Conservation (phyloP, 805 yeast species). For the Candida arabinofermentans region DNA sequence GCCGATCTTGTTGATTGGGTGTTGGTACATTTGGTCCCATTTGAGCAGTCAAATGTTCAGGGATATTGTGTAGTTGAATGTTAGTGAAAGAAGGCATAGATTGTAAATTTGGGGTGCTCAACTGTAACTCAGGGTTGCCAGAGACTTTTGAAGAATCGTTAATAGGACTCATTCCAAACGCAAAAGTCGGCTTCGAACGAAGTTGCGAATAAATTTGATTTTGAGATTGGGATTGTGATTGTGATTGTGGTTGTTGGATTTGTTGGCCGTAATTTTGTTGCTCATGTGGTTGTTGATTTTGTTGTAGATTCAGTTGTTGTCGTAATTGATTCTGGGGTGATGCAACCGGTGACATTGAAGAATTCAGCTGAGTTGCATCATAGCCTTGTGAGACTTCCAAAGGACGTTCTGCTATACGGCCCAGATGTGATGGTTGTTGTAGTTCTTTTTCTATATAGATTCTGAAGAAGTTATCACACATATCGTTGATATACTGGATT, state of each 20-base stretch:
- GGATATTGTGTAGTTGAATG: slow-evolving; percentile 18
- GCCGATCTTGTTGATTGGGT: no score
- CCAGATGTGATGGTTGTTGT: neutral
- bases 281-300: neutral
- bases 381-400: no score
- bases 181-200: neutral
- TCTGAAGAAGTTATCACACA: slow-evolving; percentile 29
- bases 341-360: neutral
- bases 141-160: slow-evolving; percentile 7
- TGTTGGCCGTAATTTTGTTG: neutral
- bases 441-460: slow-evolving; percentile 14
- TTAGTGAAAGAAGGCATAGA: slow-evolving; percentile 9
- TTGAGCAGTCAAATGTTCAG: slow-evolving; percentile 14
- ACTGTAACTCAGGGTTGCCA: slow-evolving; percentile 1
- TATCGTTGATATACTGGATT: slow-evolving; percentile 29
- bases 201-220: slow-evolving; percentile 1
- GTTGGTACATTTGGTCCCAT: neutral
- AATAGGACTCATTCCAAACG: slow-evolving; percentile 12
- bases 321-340: neutral
- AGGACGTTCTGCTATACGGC: no score
- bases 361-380: no score
- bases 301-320: neutral
- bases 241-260: neutral
- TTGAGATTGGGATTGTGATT: slow-evolving; percentile 1
- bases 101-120: slow-evolving; percentile 5